Evolutionary conservation across 164 flowering plant genomes (phyloP).

Genomic region (Kalanchoe fedtschenkoi): DNA sequence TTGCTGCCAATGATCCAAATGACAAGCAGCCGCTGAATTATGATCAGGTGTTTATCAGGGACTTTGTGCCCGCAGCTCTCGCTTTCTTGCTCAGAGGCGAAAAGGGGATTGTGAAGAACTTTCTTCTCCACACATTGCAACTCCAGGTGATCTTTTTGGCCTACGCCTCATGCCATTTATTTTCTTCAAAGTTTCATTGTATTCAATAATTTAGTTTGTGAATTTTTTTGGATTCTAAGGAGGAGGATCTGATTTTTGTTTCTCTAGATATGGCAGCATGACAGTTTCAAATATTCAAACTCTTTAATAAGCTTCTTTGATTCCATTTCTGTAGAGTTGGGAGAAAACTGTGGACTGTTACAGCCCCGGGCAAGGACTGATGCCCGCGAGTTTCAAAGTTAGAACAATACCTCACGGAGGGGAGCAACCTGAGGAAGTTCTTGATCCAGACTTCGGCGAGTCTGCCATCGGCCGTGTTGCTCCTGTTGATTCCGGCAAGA

Average conservation of each 20-base stretch:
- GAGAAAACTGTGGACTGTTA: constrained; percentile 5
- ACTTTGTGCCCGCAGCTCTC: constrained; percentile 44
- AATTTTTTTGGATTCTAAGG: too few relatives aligned
- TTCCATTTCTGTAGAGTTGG: background rate
- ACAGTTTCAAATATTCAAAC: too few relatives aligned
- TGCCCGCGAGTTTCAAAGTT: constrained; percentile 5
- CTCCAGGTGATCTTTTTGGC: constrained; percentile 23
- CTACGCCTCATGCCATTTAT: background rate
- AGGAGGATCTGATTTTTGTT: too few relatives aligned
- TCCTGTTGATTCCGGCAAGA: constrained; percentile 5
- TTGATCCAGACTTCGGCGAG: constrained; percentile 5
- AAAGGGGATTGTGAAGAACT: constrained; percentile 37
- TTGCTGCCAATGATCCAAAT: constrained; percentile 37
- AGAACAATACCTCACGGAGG: background rate
- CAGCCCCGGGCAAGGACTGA: constrained; percentile 6
- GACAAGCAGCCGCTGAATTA: constrained; percentile 34
- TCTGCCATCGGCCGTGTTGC: constrained; percentile 6
- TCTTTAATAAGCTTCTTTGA: too few relatives aligned
- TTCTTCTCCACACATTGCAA: constrained; percentile 38
- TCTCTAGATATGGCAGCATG: too few relatives aligned
- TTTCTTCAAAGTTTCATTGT: background rate
- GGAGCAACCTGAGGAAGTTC: constrained; percentile 4
- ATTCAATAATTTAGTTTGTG: too few relatives aligned
- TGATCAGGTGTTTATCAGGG: constrained; percentile 47
- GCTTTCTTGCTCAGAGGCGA: constrained; percentile 48